These are phyloP conservation scores for Hordeum pubiflorum DNA, from an alignment of 202 grass and related monocot species.

Conservation along the genomic window DNA sequence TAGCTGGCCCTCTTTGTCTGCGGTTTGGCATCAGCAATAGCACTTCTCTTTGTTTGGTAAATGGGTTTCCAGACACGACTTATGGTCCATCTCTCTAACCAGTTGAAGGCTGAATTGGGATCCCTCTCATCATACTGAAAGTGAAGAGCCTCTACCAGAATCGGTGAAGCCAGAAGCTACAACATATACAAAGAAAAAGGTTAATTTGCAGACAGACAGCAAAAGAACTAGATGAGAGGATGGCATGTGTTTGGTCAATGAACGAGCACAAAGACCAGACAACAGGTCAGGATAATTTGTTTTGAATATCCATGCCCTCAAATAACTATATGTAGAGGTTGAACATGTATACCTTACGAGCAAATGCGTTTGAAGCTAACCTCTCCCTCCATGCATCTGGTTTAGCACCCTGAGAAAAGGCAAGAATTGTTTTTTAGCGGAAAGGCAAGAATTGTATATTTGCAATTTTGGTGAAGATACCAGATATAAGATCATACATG, in stretches of 20 bases:
- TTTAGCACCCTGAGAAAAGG: conserved; percentile 40
- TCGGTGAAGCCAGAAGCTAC: conserved; percentile 68
- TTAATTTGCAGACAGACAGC: background rate
- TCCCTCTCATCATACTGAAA: conserved; percentile 82
- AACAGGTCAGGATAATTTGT: background rate
- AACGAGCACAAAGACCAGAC: background rate
- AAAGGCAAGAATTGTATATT: conserved; percentile 18
- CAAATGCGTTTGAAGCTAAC: conserved; percentile 55
- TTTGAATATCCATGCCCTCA: background rate
- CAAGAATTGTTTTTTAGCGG: background rate
- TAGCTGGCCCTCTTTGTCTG: conserved; percentile 50
- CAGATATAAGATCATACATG: background rate
- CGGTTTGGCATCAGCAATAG: conserved; percentile 44
- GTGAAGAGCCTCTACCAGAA: conserved; percentile 54
- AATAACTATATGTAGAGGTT: background rate
- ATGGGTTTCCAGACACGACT: conserved; percentile 54
- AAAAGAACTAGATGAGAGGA: background rate
- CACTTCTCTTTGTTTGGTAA: conserved; percentile 52
- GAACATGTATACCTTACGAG: conserved; percentile 43
- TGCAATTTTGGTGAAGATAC: background rate
- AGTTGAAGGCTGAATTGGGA: conserved; percentile 76
- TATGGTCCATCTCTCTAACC: conserved; percentile 81
- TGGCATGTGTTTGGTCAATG: background rate
- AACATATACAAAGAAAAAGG: background rate
- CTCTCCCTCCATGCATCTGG: conserved; percentile 59